phyloP scores from a whole-genome alignment of 1,139 yeast genomes.

The Taiozyma sp. region DNA sequence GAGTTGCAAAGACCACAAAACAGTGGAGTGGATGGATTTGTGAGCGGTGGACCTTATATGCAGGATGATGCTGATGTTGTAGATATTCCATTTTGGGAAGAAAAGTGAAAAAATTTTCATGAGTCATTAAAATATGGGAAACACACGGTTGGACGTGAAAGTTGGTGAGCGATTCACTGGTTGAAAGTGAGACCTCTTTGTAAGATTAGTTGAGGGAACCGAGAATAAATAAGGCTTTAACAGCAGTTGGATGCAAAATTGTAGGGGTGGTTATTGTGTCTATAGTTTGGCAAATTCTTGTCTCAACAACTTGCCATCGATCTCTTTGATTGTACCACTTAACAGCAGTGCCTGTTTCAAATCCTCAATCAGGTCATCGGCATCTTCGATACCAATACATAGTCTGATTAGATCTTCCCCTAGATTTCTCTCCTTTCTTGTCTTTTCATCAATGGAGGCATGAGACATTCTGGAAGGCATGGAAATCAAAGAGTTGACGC shows the following conservation, averaged over 20 bases:
- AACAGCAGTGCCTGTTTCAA: constrained; percentile 62
- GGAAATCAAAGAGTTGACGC: constrained; percentile 86
- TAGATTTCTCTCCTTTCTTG: constrained; percentile 80
- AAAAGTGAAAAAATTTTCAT: neutral
- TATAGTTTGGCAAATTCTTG: constrained; percentile 16
- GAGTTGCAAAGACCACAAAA: neutral
- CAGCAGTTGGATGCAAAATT: neutral
- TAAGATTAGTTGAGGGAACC: neutral
- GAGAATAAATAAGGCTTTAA: neutral
- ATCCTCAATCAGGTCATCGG: constrained; percentile 59
- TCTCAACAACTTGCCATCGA: constrained; percentile 23
- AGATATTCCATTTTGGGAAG: neutral
- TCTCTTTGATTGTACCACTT: constrained; percentile 43
- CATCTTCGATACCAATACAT: constrained; percentile 66
- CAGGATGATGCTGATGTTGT: neutral
- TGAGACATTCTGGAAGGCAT: constrained; percentile 96
- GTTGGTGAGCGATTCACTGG: neutral
- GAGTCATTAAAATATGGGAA: neutral
- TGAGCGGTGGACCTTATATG: neutral
- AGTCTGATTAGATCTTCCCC: constrained; percentile 89
- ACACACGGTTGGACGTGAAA: neutral
- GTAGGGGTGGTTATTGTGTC: neutral
- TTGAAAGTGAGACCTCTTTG: neutral
- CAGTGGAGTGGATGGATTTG: neutral
- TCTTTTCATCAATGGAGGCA: constrained; percentile 88